Base-by-base conservation (phyloP, 2,329 filamentous ascomycete genomes). In the Balansia obtecta region DNA sequence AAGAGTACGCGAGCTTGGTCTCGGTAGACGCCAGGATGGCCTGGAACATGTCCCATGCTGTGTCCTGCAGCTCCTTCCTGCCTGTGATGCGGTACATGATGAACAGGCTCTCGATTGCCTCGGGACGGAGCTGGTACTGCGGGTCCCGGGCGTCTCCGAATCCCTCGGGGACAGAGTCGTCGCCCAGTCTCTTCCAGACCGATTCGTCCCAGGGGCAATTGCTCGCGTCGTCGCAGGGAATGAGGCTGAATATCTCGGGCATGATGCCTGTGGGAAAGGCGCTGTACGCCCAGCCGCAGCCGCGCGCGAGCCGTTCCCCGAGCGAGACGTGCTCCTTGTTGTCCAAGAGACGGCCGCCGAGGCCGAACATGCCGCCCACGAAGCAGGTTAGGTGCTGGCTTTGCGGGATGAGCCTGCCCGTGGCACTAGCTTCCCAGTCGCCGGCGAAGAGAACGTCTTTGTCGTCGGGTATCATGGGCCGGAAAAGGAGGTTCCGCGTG, bases 31-130 rank as follows among this genome's bases (percentile, higher is more conserved):
- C 67, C 15, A 69, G 60, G 20, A 77, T 69, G 0, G 71, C 63
- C 53, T 68, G 61, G 55, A 73, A 78, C 75, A 78, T 78, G 5
- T 64, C 60, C 75, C 75, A 78, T 0, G 75, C 75, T 44, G 69
- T 65, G 13, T 77, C 73, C 55, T 72, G 73, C 54, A 73, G 69
- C 32, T 71, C 66, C 2, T 63, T 46, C 38, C 71, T 63, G 1
- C 71, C 75, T 0, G 74, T 78, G 46, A 76, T 68, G 16, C 75
- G 78, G 63, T 84, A 88, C 71, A 91, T 79, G 61, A 88, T 77
- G 64, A 88, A 91, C 4, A 93, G 78, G 13, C 81, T 85, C 68
- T 91, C 86, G 49, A 91, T 88, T 2, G 86, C 86, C 66, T 91
- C 86, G 0, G 73, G 72, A 0, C 75, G 63, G 18, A 79, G 64